Conservation (phyloP, 2,329 filamentous ascomycete species). For the Eurotiales sp. region DNA sequence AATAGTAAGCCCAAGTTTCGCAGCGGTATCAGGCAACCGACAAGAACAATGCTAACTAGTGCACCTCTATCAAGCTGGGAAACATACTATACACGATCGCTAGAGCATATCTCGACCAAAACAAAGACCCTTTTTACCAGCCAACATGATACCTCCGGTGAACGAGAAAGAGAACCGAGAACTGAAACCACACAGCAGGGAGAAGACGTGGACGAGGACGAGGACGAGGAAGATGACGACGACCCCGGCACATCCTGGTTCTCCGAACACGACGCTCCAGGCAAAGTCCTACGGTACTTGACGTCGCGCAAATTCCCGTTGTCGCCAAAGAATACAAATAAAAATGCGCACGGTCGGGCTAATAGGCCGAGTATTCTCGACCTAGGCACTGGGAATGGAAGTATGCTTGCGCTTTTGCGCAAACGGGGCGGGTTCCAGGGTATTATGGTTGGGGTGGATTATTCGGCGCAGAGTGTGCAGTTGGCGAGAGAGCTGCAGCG, state of each 20-base stretch:
- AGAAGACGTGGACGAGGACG: constrained; percentile 60
- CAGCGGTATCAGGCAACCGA: too few species aligned
- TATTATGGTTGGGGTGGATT: constrained; percentile 81
- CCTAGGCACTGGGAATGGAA: constrained; percentile 90
- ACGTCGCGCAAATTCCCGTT: constrained; percentile 46
- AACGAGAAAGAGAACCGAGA: constrained; percentile 21
- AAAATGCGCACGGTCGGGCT: background rate
- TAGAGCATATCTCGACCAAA: constrained; percentile 35
- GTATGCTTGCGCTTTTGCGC: constrained; percentile 77
- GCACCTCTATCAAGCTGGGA: constrained; percentile 65
- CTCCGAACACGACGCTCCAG: constrained; percentile 83
- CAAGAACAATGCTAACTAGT: background rate
- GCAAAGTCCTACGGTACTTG: constrained; percentile 71
- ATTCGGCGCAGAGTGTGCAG: constrained; percentile 69
- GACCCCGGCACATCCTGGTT: constrained; percentile 90
- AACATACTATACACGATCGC: constrained; percentile 43
- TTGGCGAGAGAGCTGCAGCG: constrained; percentile 64
- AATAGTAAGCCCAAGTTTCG: too few species aligned
- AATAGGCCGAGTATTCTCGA: constrained; percentile 62
- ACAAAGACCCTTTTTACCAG: constrained; percentile 2
- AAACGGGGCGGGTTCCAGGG: constrained; percentile 63
- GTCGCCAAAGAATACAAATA: constrained; percentile 29
- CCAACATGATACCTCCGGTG: constrained; percentile 8
- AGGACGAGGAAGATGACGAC: constrained; percentile 66
- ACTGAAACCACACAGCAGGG: constrained; percentile 67